Base-by-base conservation (phyloP, 2,329 filamentous ascomycete genomes). In the Aspergillus ruber region DNA sequence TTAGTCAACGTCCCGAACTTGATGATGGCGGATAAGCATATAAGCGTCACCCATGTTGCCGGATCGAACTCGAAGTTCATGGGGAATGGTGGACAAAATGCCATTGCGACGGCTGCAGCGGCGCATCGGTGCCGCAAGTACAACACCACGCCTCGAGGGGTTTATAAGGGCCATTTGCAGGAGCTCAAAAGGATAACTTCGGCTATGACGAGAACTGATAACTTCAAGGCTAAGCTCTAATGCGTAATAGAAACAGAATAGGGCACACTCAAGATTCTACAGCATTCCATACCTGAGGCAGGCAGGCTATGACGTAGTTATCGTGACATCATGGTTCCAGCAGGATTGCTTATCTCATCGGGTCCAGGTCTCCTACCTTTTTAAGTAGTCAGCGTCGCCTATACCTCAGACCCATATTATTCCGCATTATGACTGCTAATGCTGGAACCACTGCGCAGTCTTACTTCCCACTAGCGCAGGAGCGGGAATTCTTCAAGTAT, bases 401-500 rank as follows among this genome's bases (percentile, higher is more conserved):
- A 29, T 29, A 7, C 25, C 12, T 29, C 25, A 29, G 25, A 12
- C 9, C 25, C 25, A 29, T 29, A 29, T 4, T 21, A 21, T 21
- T 5, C 21, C 6, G 10, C 36, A 21, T 13, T 18, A 39, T 39
- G 36, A 8, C 36, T 39, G 36, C 15, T 12, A 39, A 12, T 17
- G 8, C 36, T 18, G 36, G 9, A 5, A 10, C 17, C 36, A 18
- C 12, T n/a, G 13, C 5, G 9, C 32, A 41, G 6, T 17, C 36
- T 29, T n/a, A 32, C 6, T 50, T 47, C 27, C 38, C 42, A 44
- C 25, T 50, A 41, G 55, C 52, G 4, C 54, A 58, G 42, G 54
- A 60, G 32, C 56, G 53, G 4, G 56, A 60, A 40, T 56, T 60
- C 29, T 54, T 54, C 43, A 57, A 55, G 57, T 58, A 41, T 3